These are phyloP conservation scores for Trichaptum fuscoviolaceum DNA, from an alignment of 768 basidiomycete genomes.

Conservation along the genomic window DNA sequence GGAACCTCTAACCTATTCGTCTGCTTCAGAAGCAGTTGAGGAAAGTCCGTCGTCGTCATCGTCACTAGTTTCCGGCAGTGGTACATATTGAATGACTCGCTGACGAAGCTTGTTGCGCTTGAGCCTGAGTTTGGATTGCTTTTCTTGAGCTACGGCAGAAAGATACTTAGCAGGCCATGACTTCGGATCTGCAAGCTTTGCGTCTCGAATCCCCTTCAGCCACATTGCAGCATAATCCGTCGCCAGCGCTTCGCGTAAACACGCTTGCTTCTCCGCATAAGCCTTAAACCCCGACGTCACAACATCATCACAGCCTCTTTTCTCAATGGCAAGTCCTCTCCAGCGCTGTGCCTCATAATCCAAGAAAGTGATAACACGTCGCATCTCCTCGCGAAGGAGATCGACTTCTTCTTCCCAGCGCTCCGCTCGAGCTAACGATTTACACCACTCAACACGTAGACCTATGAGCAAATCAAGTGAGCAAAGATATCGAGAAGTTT, in stretches of 20 bases:
- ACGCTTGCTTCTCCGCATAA: conserved; percentile 1
- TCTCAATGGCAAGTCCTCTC: no score
- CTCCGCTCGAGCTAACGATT: background rate
- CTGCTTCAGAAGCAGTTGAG: no score
- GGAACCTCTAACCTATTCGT: no score
- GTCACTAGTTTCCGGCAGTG: no score
- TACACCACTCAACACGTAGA: conserved; percentile 8
- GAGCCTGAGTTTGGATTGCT: no score
- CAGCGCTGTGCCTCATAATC: background rate
- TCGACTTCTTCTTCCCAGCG: conserved; percentile 4
- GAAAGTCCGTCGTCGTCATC: no score
- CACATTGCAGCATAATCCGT: background rate
- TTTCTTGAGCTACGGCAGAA: no score
- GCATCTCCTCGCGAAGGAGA: conserved; percentile 6
- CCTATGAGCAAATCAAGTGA: background rate
- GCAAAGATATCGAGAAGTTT: no score
- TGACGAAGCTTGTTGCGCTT: no score
- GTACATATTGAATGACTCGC: no score
- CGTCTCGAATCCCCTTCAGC: background rate
- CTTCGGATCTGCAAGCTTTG: background rate
- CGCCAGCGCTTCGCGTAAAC: background rate
- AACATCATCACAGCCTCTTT: background rate
- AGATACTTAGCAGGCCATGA: background rate
- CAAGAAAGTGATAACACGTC: background rate
- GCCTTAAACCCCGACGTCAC: background rate